A percentile compares a stretch with the other conserved stretches of the same genome.
Evolutionary conservation across 2,329 filamentous ascomycete species (phyloP).

Genomic region (Remersonia thermophila): DNA sequence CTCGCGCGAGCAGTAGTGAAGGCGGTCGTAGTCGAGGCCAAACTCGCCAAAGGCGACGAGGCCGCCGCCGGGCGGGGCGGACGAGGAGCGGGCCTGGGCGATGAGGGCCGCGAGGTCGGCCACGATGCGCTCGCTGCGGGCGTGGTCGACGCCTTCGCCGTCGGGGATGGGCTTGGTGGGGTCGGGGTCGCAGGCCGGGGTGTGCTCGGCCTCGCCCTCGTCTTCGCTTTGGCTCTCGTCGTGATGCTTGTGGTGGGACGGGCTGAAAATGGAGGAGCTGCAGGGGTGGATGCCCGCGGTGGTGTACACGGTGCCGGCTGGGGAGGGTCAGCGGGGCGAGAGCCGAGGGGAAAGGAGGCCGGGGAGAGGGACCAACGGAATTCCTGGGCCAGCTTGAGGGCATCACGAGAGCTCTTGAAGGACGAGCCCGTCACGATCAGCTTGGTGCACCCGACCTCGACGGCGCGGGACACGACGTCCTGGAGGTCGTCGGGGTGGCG

Average conservation of each 20-base stretch:
- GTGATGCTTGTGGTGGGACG: conserved; percentile 31
- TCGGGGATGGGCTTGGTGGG: conserved; percentile 35
- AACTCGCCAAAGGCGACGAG: conserved; percentile 87
- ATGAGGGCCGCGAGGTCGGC: conserved; percentile 53
- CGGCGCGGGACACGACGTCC: conserved; percentile 66
- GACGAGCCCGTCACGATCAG: conserved; percentile 91
- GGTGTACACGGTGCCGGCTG: conserved; percentile 71
- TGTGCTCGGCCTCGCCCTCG: conserved; percentile 28
- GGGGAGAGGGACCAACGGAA: conserved; percentile 6
- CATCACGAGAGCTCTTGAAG: conserved; percentile 58
- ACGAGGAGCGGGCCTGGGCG: conserved; percentile 34
- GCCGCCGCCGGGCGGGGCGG: conserved; percentile 28
- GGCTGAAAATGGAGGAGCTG: conserved; percentile 65
- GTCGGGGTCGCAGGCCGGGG: conserved; percentile 42
- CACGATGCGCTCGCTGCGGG: conserved; percentile 39
- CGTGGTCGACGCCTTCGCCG: conserved; percentile 30
- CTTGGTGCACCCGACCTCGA: conserved; percentile 69
- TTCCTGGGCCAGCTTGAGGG: conserved; percentile 14
- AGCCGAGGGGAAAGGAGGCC: neutral
- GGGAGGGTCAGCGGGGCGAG: conserved; percentile 2
- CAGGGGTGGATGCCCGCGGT: conserved; percentile 95
- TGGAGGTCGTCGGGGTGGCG: conserved; percentile 60
- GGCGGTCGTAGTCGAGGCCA: conserved; percentile 87
- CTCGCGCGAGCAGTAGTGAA: conserved; percentile 68
- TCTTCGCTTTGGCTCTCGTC: conserved; percentile 30